Base-by-base conservation (phyloP, 2,329 filamentous ascomycete species). In the Cladosporium halotolerans region DNA sequence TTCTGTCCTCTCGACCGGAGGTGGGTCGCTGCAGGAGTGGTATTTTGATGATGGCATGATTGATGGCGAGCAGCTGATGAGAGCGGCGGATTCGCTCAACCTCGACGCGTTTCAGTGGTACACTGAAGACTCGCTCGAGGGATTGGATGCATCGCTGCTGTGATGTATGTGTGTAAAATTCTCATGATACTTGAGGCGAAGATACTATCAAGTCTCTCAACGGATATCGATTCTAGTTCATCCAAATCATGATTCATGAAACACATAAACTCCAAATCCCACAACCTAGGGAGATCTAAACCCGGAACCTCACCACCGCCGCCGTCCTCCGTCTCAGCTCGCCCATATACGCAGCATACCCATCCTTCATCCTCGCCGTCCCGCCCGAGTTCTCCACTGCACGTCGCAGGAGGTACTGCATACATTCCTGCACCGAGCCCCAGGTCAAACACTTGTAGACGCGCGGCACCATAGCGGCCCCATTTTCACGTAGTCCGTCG, bases 51-150 rank as follows among this genome's bases (percentile, higher is more conserved):
- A 51, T 18, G 40, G 40, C 3, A 43, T 51, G 18, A 38, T 51
- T 10, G 48, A 51, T 44, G 48, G 48, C n/a, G 48, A 51, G 16
- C 48, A 51, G 32, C 38, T 51, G 48, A 36, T 51, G 48, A 97
- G 83, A 58, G 99, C 80, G 72, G 99, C 93, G 71, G 95, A 95
- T 75, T 99, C 93, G 45, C 89, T 90, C 39, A 99, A 51, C 38
- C 11, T 51, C 32, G 48, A 43, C 7, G 48, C 48, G 16, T 51
- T 51, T 11, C 48, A 51, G 48, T 51, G 48, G 48, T 51, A 51
- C 34, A 38, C 40, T 28, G 48, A 44, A 10, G 32, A 42, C 28
- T 28, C 23, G 18, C 44, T 51, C 31, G 48, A 51, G 40, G 48
- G 48, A 4, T 14, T 51, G 39, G 48, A 51, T 39, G 48, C 48